These are phyloP conservation scores for Cardamine resedifolia DNA, from an alignment of 345 rosid species.

Conservation along the genomic window DNA sequence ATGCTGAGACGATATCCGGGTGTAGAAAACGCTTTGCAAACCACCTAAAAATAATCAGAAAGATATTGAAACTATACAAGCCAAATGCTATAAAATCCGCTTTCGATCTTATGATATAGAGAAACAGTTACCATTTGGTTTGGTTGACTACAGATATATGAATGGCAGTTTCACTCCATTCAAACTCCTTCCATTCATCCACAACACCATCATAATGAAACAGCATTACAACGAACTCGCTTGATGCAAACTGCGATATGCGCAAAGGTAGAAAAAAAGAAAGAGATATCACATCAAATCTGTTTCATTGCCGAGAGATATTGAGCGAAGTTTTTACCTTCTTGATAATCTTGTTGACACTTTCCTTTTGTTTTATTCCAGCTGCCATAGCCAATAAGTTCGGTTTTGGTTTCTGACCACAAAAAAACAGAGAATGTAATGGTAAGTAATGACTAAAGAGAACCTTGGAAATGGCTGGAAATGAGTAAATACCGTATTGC, in stretches of 20 bases:
- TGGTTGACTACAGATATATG: constrained; percentile 71
- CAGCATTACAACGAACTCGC: constrained; percentile 64
- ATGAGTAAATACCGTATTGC: constrained; percentile 41
- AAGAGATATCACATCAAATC: not conserved
- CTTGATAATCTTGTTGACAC: constrained; percentile 62
- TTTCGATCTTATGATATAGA: not conserved
- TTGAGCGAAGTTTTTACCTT: constrained; percentile 48
- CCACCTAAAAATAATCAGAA: constrained; percentile 55
- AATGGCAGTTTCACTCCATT: constrained; percentile 63
- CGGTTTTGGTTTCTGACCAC: constrained; percentile 46
- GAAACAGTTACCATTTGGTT: constrained; percentile 65
- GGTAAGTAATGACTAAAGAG: not conserved
- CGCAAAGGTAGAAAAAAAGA: not conserved
- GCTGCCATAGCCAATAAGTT: constrained; percentile 74
- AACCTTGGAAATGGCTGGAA: not conserved
- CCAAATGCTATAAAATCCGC: not conserved
- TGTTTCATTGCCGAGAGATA: constrained; percentile 7
- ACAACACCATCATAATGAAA: constrained; percentile 79
- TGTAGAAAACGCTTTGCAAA: constrained; percentile 80
- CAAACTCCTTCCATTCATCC: constrained; percentile 67
- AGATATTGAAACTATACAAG: not conserved
- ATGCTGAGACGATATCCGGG: constrained; percentile 44
- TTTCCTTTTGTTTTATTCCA: constrained; percentile 67
- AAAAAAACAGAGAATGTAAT: not conserved
- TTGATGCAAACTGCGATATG: constrained; percentile 52